phyloP scores from a whole-genome alignment of 2,329 filamentous ascomycete species.

The Macroventuria anomochaeta region DNA sequence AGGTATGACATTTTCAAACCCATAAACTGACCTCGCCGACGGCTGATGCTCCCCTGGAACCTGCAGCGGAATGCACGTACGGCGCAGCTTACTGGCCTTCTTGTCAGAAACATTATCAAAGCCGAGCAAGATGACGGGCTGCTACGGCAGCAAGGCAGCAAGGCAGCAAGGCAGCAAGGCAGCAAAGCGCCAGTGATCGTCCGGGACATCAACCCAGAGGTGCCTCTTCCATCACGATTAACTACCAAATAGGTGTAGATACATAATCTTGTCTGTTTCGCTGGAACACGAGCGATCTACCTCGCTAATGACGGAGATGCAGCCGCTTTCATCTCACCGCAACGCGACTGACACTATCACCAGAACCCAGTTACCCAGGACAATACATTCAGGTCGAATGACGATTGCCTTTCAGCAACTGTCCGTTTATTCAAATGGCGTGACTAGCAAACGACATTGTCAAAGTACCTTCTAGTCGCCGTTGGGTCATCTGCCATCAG shows the following conservation, averaged over 20 bases:
- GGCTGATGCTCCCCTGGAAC: slow-evolving; percentile 22
- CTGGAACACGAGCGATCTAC: slow-evolving; percentile 13
- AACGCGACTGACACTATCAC: slow-evolving; percentile 4
- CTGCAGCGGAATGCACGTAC: slow-evolving; percentile 7
- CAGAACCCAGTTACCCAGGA: not conserved
- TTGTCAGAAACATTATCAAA: slow-evolving; percentile 6
- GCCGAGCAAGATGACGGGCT: not conserved
- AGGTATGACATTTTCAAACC: slow-evolving; percentile 39
- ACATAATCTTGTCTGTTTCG: not conserved
- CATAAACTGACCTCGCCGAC: slow-evolving; percentile 30
- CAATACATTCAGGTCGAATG: not conserved
- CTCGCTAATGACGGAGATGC: not conserved
- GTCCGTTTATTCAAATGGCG: not conserved
- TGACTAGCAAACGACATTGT: slow-evolving; percentile 6
- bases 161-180: slow-evolving; percentile 13
- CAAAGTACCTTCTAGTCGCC: slow-evolving; percentile 18
- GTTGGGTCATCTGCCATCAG: slow-evolving; percentile 20
- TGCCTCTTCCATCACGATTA: slow-evolving; percentile 14
- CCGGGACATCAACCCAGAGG: slow-evolving; percentile 10
- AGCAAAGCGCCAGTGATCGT: slow-evolving; percentile 25
- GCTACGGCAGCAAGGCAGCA: slow-evolving; percentile 8
- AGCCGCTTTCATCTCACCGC: slow-evolving; percentile 2
- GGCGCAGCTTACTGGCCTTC: slow-evolving; percentile 10
- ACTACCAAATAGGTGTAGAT: not conserved
- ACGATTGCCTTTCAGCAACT: not conserved